Conservation (phyloP, 2,329 filamentous ascomycete species). For the Fusarium sp. region DNA sequence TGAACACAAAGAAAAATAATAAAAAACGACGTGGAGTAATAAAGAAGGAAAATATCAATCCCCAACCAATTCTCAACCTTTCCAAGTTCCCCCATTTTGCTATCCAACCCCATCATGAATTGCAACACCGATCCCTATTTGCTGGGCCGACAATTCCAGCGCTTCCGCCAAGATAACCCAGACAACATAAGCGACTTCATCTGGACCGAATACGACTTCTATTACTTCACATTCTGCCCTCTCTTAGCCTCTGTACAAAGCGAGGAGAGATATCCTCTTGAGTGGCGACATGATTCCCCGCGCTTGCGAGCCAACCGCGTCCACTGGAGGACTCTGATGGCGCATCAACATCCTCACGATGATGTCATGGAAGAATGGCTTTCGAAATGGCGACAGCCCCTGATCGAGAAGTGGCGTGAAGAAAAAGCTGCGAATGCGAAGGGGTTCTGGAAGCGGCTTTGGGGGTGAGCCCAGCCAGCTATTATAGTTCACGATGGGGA, state of each 20-base stretch:
- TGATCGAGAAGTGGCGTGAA: not conserved
- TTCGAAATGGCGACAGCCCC: not conserved
- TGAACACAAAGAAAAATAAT: not conserved
- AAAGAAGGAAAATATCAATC: not conserved
- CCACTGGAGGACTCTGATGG: not conserved
- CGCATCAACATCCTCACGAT: not conserved
- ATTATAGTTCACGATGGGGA: no score
- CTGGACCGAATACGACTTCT: not conserved
- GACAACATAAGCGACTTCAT: accelerated
- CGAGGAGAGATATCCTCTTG: not conserved
- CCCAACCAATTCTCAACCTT: not conserved
- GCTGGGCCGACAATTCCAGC: not conserved
- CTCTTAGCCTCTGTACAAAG: accelerated
- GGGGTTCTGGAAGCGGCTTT: not conserved
- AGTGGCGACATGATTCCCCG: not conserved
- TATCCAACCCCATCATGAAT: not conserved
- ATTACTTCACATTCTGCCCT: not conserved
- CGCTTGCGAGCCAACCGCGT: not conserved
- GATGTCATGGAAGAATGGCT: not conserved
- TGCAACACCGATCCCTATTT: not conserved
- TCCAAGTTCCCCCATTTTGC: not conserved
- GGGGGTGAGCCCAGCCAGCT: not conserved
- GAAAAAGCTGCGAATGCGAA: not conserved
- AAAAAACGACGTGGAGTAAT: accelerated
- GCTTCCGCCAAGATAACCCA: not conserved